Conservation (phyloP, 345 rosid genomes). For the Eucalyptus decipiens region DNA sequence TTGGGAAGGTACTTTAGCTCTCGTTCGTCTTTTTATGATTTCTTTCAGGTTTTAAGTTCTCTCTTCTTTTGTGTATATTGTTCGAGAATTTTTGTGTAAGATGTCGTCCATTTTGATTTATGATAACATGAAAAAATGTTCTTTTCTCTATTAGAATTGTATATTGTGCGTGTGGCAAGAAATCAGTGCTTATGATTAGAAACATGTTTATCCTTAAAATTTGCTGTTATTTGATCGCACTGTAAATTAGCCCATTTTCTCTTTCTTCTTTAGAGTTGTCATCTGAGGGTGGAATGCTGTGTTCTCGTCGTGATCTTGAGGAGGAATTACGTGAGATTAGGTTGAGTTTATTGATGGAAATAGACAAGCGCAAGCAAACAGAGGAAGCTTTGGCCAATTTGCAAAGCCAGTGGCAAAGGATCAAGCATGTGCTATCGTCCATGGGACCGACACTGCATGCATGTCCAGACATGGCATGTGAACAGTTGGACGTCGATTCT, state of each 20-base stretch:
- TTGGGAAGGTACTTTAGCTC: conserved; percentile 50
- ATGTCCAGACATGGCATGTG: conserved; percentile 24
- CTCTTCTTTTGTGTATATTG: neutral
- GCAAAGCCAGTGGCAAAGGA: conserved; percentile 48
- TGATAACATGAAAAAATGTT: neutral
- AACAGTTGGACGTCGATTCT: conserved; percentile 10
- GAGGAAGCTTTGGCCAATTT: conserved; percentile 44
- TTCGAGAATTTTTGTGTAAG: neutral
- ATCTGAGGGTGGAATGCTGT: conserved; percentile 32
- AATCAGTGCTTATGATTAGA: neutral
- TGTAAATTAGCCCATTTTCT: neutral
- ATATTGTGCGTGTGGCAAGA: neutral
- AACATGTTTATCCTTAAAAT: neutral
- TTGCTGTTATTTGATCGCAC: neutral
- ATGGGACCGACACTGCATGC: conserved; percentile 48
- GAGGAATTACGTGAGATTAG: conserved; percentile 41
- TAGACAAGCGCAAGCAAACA: conserved; percentile 57
- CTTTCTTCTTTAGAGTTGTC: conserved; percentile 40
- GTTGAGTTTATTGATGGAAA: conserved; percentile 45
- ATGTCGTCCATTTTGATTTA: neutral
- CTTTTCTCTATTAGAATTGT: neutral
- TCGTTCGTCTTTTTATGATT: neutral
- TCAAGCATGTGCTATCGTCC: conserved; percentile 40
- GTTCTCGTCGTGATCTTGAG: conserved; percentile 21
- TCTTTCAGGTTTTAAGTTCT: neutral